phyloP scores from a whole-genome alignment of 352 stramenopile species.

The Phytophthora citrophthora region DNA sequence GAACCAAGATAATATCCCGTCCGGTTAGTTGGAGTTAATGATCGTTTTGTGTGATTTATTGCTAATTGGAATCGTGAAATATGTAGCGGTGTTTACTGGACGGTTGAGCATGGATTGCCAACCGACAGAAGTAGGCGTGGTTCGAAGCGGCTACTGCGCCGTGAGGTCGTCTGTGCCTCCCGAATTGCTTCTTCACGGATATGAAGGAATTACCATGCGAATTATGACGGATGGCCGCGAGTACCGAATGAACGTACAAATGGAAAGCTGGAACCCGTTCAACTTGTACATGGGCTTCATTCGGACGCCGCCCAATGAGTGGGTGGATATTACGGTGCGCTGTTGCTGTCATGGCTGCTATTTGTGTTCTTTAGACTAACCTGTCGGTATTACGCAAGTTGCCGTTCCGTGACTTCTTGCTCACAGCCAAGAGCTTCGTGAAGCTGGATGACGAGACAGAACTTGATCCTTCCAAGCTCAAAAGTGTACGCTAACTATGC shows the following conservation, averaged over 20 bases:
- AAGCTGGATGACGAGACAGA: constrained; percentile 80
- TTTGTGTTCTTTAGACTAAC: neutral
- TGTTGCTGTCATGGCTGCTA: neutral
- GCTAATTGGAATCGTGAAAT: neutral
- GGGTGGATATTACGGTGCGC: constrained; percentile 82
- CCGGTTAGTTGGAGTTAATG: constrained; percentile 29
- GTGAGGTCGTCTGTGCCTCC: constrained; percentile 67
- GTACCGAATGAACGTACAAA: constrained; percentile 87
- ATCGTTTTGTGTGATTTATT: neutral
- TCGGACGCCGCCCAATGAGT: constrained; percentile 77
- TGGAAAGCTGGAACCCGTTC: constrained; percentile 88
- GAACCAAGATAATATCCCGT: constrained; percentile 57
- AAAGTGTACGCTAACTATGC: constrained; percentile 52
- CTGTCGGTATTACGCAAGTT: constrained; percentile 40
- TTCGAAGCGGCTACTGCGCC: constrained; percentile 87
- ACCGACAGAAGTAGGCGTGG: constrained; percentile 76
- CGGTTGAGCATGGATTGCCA: constrained; percentile 75
- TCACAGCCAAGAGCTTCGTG: constrained; percentile 85
- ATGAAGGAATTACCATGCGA: constrained; percentile 85
- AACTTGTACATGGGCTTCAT: constrained; percentile 91
- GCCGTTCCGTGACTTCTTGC: constrained; percentile 79
- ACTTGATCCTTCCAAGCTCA: constrained; percentile 78
- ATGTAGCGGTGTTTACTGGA: constrained; percentile 75
- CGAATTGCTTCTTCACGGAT: constrained; percentile 72
- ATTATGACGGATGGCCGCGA: constrained; percentile 88